phyloP scores from a whole-genome alignment of 495 filamentous ascomycete species.

The Usnea hakonensis region DNA sequence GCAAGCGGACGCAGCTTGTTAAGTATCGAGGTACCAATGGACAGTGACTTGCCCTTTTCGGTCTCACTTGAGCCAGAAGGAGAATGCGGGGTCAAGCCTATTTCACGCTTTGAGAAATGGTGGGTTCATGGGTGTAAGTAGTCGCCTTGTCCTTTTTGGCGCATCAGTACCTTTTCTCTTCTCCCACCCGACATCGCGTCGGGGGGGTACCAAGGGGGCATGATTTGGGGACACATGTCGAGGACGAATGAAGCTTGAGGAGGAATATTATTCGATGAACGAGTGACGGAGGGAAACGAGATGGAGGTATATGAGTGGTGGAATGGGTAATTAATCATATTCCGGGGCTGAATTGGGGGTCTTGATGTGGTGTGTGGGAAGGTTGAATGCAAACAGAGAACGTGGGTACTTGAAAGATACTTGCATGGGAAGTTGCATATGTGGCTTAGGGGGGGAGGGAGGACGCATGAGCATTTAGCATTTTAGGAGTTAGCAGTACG shows the following conservation, averaged over 20 bases:
- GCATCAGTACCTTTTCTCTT: conserved; percentile 6
- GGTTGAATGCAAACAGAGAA: neutral
- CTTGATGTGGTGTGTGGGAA: neutral
- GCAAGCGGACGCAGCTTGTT: conserved; percentile 9
- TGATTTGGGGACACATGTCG: neutral
- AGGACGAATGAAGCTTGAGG: no score
- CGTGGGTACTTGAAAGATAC: neutral
- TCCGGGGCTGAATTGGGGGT: no score
- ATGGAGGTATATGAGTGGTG: neutral
- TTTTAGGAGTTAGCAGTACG: no score
- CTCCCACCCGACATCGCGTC: neutral
- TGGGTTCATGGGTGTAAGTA: neutral
- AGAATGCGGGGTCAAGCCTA: conserved; percentile 18
- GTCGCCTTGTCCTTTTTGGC: neutral
- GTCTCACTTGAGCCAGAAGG: conserved; percentile 6
- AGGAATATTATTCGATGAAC: no score
- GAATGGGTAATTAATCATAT: neutral
- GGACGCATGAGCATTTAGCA: no score
- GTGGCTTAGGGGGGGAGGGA: no score
- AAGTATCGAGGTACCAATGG: conserved; percentile 12
- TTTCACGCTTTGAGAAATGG: conserved; percentile 7
- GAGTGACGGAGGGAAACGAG: neutral
- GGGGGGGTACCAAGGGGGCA: no score
- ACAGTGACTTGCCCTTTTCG: conserved; percentile 15
- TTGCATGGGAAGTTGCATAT: neutral